These are phyloP conservation scores for Sporopachydermia lactativora DNA, from an alignment of 805 yeast genomes.

Conservation along the genomic window DNA sequence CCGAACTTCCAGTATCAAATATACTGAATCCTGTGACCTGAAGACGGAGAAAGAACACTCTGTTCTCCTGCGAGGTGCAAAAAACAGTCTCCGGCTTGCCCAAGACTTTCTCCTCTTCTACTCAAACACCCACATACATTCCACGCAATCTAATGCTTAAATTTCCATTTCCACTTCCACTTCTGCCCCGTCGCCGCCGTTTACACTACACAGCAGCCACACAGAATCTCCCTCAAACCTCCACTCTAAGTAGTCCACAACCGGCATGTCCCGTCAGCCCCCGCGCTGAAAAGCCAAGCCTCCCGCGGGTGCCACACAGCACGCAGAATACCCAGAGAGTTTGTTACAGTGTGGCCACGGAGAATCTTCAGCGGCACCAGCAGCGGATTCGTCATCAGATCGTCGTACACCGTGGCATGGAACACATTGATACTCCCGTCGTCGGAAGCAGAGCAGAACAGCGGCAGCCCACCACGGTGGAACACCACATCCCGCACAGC, in stretches of 20 bases:
- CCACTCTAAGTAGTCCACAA: slow-evolving; percentile 75
- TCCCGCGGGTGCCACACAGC: slow-evolving; percentile 95
- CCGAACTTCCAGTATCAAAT: too few species aligned
- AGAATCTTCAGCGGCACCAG: slow-evolving; percentile 91
- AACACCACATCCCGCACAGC: slow-evolving; percentile 83
- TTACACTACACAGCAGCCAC: too few species aligned
- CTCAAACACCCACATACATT: too few species aligned
- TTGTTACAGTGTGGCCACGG: slow-evolving; percentile 72
- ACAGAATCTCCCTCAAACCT: not conserved
- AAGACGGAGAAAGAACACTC: too few species aligned
- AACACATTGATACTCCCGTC: slow-evolving; percentile 88
- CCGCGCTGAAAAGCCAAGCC: slow-evolving; percentile 95
- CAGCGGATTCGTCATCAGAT: slow-evolving; percentile 86
- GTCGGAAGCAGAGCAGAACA: slow-evolving; percentile 90
- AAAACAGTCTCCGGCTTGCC: too few species aligned
- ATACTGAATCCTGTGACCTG: too few species aligned
- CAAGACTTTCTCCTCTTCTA: too few species aligned
- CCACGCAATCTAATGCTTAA: too few species aligned
- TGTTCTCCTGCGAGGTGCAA: too few species aligned
- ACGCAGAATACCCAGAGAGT: slow-evolving; percentile 76
- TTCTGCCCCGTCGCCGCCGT: too few species aligned
- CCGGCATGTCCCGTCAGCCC: slow-evolving; percentile 93
- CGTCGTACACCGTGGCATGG: slow-evolving; percentile 95
- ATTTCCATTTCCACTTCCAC: too few species aligned
- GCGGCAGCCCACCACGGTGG: slow-evolving; percentile 76